Conservation (phyloP, 306 rosid species). For the Canavalia gladiata region DNA sequence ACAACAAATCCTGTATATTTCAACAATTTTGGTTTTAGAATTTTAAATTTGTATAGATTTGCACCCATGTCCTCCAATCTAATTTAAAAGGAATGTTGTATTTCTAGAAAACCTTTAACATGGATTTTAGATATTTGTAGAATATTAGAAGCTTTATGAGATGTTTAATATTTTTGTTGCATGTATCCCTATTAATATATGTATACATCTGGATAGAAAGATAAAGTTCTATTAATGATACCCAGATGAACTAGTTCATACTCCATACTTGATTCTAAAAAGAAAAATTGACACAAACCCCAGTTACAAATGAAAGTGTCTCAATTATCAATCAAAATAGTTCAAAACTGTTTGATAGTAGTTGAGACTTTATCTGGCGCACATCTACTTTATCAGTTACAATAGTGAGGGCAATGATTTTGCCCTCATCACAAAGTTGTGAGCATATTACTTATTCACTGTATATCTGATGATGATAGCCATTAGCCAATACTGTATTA, state of each 20-base stretch:
- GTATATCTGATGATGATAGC: background rate
- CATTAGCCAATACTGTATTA: no score
- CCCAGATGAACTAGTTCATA: background rate
- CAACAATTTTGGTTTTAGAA: slow-evolving; percentile 21
- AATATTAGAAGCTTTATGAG: background rate
- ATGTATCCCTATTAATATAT: background rate
- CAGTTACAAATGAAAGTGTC: background rate
- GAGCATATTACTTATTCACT: background rate
- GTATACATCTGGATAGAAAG: background rate
- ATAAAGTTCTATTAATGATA: background rate
- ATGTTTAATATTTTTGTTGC: background rate
- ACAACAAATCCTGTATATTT: slow-evolving; percentile 17
- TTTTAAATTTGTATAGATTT: slow-evolving; percentile 30
- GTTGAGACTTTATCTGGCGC: background rate
- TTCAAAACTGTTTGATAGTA: background rate
- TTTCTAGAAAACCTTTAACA: slow-evolving; percentile 7
- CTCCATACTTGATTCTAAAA: background rate
- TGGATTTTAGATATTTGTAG: background rate
- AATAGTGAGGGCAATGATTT: background rate
- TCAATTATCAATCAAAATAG: background rate
- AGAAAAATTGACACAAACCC: background rate
- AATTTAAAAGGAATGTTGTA: slow-evolving; percentile 5
- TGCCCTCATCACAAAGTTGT: no score
- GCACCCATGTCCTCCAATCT: slow-evolving; percentile 38
- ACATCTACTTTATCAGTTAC: background rate